Conservation (phyloP, 148 eudicot genomes). For the Polygonum maritimum region DNA sequence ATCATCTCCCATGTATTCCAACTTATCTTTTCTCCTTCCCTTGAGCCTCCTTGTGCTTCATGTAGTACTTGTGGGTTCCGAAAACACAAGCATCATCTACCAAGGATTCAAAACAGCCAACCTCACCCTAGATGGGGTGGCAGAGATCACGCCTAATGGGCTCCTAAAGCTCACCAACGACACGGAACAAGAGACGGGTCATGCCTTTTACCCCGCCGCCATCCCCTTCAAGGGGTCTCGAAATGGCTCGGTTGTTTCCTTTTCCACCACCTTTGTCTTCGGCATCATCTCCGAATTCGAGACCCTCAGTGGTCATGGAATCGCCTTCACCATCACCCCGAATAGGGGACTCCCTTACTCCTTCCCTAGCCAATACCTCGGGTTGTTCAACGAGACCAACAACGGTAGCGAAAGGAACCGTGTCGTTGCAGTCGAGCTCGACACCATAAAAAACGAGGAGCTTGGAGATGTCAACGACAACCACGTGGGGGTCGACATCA, state of each 20-base stretch:
- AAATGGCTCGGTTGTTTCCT: background rate
- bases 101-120: background rate
- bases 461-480: conserved; percentile 26
- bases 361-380: conserved; percentile 31
- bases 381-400: conserved; percentile 19
- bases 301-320: background rate
- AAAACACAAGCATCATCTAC: background rate
- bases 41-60: background rate
- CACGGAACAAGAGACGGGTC: conserved; percentile 18
- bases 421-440: conserved; percentile 40
- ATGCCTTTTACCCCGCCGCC: conserved; percentile 25
- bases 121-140: background rate
- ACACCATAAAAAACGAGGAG: conserved; percentile 25
- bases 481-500: conserved; percentile 37
- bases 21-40: background rate
- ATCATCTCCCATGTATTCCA: background rate
- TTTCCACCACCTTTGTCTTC: background rate
- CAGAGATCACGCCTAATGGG: conserved; percentile 15
- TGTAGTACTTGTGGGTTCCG: background rate
- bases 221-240: conserved; percentile 18
- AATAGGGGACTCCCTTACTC: conserved; percentile 29
- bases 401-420: conserved; percentile 19
- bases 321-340: conserved; percentile 2
- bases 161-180: conserved; percentile 30
- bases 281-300: background rate